Percentiles rank a stretch among this genome's conserved stretches.
These are phyloP conservation scores for Stylosanthes scabra DNA, from an alignment of 331 rosid genomes.

Conservation along the genomic window DNA sequence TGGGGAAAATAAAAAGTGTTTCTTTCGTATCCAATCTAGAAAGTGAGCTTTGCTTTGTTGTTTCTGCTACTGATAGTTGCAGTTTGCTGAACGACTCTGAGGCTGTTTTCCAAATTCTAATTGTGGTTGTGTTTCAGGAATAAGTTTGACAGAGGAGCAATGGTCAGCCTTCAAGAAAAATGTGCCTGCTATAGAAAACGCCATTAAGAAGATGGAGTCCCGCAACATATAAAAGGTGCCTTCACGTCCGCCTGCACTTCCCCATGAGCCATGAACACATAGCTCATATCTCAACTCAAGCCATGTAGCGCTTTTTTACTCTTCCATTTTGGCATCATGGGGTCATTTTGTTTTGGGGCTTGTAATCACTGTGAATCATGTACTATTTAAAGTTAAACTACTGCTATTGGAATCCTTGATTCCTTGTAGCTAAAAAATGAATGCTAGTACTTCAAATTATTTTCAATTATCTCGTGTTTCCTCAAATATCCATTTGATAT, in stretches of 20 bases:
- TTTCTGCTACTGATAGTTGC: constrained; percentile 23
- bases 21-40: no score
- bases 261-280: constrained; percentile 21
- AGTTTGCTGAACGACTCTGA: constrained; percentile 7
- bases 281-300: constrained; percentile 10
- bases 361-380: constrained; percentile 29
- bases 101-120: no score
- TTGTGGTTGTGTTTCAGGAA: constrained; percentile 61
- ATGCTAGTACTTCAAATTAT: not conserved
- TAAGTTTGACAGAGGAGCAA: constrained; percentile 92
- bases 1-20: not conserved
- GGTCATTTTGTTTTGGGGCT: constrained; percentile 34
- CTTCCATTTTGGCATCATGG: constrained; percentile 12
- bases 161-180: constrained; percentile 82
- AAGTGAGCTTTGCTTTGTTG: no score
- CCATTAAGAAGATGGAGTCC: constrained; percentile 75
- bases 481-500: constrained; percentile 1
- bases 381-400: constrained; percentile 28
- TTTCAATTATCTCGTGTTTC: not conserved
- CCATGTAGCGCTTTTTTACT: constrained; percentile 26
- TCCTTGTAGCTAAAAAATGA: not conserved
- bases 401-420: not conserved
- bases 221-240: constrained; percentile 27
- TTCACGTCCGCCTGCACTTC: not conserved
- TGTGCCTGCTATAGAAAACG: constrained; percentile 82